phyloP scores from a whole-genome alignment of 2,329 filamentous ascomycete species.

The Colletotrichum sp. region DNA sequence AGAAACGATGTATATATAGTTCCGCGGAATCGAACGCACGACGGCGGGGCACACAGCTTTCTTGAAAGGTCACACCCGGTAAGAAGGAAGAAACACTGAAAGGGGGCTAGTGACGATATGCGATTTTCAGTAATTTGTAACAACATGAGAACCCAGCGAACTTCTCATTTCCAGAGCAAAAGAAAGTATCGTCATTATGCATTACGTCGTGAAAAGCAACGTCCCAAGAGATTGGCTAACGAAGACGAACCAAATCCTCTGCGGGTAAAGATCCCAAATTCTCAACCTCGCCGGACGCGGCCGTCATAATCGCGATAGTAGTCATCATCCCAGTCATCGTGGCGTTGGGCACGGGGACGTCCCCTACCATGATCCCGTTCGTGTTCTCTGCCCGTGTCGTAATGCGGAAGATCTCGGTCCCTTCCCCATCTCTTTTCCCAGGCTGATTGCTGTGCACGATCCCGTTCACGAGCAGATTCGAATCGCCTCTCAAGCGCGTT shows the following conservation, averaged over 20 bases:
- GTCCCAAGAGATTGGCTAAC: background rate
- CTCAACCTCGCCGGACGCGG: conserved; percentile 3
- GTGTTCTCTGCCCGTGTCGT: conserved; percentile 25
- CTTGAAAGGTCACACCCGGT: background rate
- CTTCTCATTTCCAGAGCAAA: background rate
- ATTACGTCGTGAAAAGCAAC: background rate
- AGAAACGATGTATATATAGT: background rate
- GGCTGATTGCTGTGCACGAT: conserved; percentile 32
- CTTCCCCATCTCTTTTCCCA: conserved; percentile 39
- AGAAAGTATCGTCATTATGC: background rate
- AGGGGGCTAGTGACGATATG: background rate
- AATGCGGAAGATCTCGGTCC: conserved; percentile 30
- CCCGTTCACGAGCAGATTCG: conserved; percentile 40
- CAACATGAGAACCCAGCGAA: background rate
- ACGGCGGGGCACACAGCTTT: background rate
- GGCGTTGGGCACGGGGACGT: conserved; percentile 18
- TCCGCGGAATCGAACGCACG: background rate
- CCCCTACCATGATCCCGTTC: conserved; percentile 21
- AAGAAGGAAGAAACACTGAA: background rate
- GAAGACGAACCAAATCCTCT: background rate
- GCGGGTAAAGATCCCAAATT: conserved; percentile 1
- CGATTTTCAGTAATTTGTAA: background rate
- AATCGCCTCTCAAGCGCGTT: conserved; percentile 53
- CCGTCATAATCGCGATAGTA: background rate
- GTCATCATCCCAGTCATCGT: conserved; percentile 30